Conservation (phyloP, 2,329 filamentous ascomycete genomes). For the Triangularia verruculosa region DNA sequence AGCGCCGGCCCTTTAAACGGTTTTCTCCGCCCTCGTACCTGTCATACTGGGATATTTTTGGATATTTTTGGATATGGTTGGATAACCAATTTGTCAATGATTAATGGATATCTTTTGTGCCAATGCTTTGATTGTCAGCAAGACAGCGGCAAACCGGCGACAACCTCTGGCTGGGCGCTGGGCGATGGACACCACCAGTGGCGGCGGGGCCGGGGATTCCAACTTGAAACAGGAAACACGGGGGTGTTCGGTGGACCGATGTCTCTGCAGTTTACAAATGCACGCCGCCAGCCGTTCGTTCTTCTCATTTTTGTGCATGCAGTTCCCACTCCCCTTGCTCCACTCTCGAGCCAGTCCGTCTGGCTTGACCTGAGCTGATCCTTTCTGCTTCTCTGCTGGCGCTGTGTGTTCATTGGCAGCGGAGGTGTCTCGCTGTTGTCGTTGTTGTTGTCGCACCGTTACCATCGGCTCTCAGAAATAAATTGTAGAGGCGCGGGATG, state of each 20-base stretch:
- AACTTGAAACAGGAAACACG: constrained; percentile 2
- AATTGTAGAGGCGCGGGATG: neutral
- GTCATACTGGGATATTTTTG: neutral
- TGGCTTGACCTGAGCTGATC: neutral
- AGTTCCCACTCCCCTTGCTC: neutral
- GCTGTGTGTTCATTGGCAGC: neutral
- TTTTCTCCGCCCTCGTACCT: neutral
- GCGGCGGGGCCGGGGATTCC: neutral
- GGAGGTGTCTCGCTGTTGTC: neutral
- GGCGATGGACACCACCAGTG: neutral
- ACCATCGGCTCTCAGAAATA: constrained; percentile 3
- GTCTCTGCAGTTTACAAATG: neutral
- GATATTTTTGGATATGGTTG: neutral
- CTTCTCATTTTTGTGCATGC: neutral
- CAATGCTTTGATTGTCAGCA: neutral
- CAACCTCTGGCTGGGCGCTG: neutral
- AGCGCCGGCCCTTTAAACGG: neutral
- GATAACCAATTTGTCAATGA: neutral
- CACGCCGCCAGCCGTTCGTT: neutral
- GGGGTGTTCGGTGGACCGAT: neutral
- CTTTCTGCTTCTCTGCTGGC: neutral
- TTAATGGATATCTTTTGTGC: neutral
- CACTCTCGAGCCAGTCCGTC: neutral
- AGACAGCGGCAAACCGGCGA: neutral
- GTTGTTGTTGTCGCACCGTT: neutral